Evolutionary conservation across 768 basidiomycete genomes (phyloP).

Genomic region (Kwoniella botswanensis): DNA sequence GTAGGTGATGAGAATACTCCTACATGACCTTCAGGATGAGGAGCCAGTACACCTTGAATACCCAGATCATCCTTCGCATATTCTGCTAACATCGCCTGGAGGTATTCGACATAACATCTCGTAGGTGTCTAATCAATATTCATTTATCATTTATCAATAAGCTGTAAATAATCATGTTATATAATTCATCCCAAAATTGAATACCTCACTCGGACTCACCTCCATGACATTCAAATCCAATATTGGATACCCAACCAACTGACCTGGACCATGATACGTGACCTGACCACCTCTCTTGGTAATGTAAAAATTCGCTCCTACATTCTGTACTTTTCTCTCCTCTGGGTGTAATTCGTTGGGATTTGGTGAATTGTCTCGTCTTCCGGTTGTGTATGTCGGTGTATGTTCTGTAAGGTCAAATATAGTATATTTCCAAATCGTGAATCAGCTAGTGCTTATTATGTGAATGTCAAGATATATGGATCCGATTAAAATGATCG

Average conservation of each 20-base stretch:
- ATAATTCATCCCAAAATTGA: too few relatives aligned
- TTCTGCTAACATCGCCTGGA: conserved; percentile 73
- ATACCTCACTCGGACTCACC: conserved; percentile 61
- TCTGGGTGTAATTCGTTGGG: conserved; percentile 66
- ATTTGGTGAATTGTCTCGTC: conserved; percentile 67
- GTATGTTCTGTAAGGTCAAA: conserved; percentile 67
- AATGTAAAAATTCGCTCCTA: conserved; percentile 86
- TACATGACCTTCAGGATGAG: conserved; percentile 73
- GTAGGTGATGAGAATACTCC: conserved; percentile 82
- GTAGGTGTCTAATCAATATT: conserved; percentile 41
- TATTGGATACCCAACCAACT: conserved; percentile 93
- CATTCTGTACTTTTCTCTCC: conserved; percentile 67
- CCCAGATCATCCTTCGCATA: conserved; percentile 65
- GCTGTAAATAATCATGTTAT: background rate
- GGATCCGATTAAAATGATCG: too few relatives aligned
- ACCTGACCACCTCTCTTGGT: conserved; percentile 87
- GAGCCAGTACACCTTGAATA: conserved; percentile 58
- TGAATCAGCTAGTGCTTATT: too few relatives aligned
- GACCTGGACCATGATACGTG: conserved; percentile 97
- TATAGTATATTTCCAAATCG: too few relatives aligned
- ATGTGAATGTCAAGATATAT: too few relatives aligned
- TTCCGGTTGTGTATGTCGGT: conserved; percentile 94
- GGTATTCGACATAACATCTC: conserved; percentile 73
- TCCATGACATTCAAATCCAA: conserved; percentile 82
- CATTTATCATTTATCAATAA: background rate